These are phyloP conservation scores for Phlegmacium glaucopus DNA, from an alignment of 768 basidiomycete genomes.

Conservation along the genomic window DNA sequence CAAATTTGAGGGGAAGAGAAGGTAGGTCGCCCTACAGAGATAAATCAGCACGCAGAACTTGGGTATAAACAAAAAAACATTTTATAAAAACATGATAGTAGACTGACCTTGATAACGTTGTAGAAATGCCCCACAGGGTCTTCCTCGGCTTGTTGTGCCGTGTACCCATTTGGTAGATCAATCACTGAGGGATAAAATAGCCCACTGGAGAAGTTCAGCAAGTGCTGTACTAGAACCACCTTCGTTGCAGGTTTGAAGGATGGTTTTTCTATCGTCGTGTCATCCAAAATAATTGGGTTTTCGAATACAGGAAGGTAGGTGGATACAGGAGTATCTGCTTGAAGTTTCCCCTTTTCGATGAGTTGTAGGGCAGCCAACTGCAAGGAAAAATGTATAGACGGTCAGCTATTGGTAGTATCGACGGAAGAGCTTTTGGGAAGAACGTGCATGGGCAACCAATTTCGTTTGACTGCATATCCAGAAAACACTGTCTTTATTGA, in stretches of 20 bases:
- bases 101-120: background rate
- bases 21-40: conserved; percentile 18
- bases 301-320: conserved; percentile 21
- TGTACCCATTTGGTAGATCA: background rate
- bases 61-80: background rate
- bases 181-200: conserved; percentile 18
- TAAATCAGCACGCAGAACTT: background rate
- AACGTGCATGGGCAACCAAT: conserved; percentile 26
- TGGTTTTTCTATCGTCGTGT: conserved; percentile 2
- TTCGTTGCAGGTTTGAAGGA: conserved; percentile 20
- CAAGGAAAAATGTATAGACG: background rate
- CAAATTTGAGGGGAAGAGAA: conserved; percentile 23
- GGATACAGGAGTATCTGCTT: conserved; percentile 14
- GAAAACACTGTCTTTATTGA: conserved; percentile 27
- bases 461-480: conserved; percentile 37
- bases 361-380: conserved; percentile 24
- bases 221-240: conserved; percentile 17
- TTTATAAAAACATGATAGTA: too few relatives aligned
- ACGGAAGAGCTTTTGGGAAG: background rate
- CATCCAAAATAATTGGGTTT: conserved; percentile 19
- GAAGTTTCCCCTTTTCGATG: conserved; percentile 23
- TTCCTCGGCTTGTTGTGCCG: background rate
- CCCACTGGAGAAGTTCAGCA: conserved; percentile 29
- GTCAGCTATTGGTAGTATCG: background rate
- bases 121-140: conserved; percentile 3